Conservation (phyloP, 2,329 filamentous ascomycete species). For the Penicillium verrucosum region DNA sequence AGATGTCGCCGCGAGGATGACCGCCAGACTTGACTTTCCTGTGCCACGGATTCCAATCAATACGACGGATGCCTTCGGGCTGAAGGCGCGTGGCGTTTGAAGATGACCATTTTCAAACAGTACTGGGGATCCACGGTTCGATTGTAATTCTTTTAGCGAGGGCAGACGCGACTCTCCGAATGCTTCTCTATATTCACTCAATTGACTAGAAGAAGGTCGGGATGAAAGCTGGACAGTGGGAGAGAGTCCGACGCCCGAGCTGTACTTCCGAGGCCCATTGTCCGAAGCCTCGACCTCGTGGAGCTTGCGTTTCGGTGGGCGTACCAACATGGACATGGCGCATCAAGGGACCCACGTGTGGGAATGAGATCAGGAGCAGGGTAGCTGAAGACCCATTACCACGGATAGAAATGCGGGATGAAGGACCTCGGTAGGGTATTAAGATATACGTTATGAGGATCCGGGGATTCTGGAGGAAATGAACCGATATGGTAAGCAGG, state of each 20-base stretch:
- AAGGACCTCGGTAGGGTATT: not conserved
- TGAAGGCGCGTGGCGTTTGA: conserved; percentile 44
- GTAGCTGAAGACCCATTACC: conserved; percentile 12
- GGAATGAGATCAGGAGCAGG: not conserved
- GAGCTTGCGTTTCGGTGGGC: conserved; percentile 34
- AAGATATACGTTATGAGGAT: not conserved
- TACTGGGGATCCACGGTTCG: conserved; percentile 28
- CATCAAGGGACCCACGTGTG: not conserved
- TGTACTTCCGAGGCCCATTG: conserved; percentile 21
- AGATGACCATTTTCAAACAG: conserved; percentile 24
- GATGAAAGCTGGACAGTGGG: not conserved
- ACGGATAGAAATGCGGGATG: not conserved
- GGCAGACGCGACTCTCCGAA: conserved; percentile 17
- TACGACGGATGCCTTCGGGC: conserved; percentile 65
- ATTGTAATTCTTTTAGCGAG: conserved; percentile 28
- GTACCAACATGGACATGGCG: conserved; percentile 32
- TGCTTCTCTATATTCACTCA: conserved; percentile 20
- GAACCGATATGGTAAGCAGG: conserved; percentile 5
- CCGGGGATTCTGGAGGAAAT: not conserved
- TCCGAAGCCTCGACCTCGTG: conserved; percentile 24
- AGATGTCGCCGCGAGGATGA: conserved; percentile 71
- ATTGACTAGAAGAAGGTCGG: conserved; percentile 9
- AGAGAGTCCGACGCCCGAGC: not conserved
- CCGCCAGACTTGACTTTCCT: conserved; percentile 71
- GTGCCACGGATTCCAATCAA: conserved; percentile 70